These are phyloP conservation scores for Penicillium simplicissimum DNA, from an alignment of 495 filamentous ascomycete species.

Conservation along the genomic window DNA sequence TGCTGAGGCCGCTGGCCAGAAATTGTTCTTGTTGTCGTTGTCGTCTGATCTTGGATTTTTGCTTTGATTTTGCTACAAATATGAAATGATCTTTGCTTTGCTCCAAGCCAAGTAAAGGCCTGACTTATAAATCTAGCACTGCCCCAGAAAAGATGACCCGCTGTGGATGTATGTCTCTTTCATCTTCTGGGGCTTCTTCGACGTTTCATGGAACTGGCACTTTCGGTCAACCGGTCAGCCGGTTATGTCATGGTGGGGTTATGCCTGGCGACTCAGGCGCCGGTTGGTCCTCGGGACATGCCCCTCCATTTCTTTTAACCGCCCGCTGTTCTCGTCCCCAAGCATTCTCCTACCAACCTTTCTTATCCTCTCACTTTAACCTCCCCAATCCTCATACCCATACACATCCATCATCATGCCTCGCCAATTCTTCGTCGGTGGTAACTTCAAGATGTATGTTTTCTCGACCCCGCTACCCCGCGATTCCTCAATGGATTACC, in stretches of 20 bases:
- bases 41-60: not conserved
- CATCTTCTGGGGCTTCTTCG: not conserved
- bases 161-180: not conserved
- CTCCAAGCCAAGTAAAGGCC: constrained; percentile 1
- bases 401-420: constrained; percentile 58
- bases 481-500: constrained; percentile 23
- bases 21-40: not conserved
- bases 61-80: not conserved
- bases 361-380: constrained; percentile 17
- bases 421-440: constrained; percentile 98
- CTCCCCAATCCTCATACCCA: constrained; percentile 7
- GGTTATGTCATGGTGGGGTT: constrained; percentile 21
- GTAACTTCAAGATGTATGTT: constrained; percentile 97
- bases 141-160: not conserved
- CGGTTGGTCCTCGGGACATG: constrained; percentile 19
- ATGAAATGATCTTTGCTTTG: constrained; percentile 1
- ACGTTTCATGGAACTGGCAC: not conserved
- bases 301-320: constrained; percentile 28
- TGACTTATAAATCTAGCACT: not conserved
- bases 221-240: constrained; percentile 6
- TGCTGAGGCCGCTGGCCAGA: not conserved
- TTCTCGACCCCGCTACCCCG: constrained; percentile 16
- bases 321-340: constrained; percentile 10
- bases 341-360: constrained; percentile 6
- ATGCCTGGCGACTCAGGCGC: constrained; percentile 14